Conservation (phyloP, 2,329 filamentous ascomycete genomes). For the Aphanoascus verrucosus region DNA sequence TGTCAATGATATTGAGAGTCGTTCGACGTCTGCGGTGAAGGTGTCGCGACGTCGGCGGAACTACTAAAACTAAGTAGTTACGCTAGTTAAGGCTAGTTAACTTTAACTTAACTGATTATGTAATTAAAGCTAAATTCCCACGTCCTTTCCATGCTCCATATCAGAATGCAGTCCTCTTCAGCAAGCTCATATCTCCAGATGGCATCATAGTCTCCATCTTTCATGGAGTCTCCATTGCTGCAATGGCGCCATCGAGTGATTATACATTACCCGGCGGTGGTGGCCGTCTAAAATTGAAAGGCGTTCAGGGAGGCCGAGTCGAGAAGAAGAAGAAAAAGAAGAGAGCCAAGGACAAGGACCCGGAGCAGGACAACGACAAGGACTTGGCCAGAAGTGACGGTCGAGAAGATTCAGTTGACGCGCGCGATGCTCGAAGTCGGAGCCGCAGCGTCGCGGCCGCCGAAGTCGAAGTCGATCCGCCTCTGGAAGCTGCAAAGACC, state of each 20-base stretch:
- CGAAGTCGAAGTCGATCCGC: constrained; percentile 23
- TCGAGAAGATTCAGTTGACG: background rate
- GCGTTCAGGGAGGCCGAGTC: constrained; percentile 43
- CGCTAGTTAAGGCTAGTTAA: too few relatives aligned
- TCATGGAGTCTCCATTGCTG: background rate
- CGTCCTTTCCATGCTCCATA: too few relatives aligned
- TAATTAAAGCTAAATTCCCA: background rate
- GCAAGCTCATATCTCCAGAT: too few relatives aligned
- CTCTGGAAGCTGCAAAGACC: constrained; percentile 53
- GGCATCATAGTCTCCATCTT: background rate
- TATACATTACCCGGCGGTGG: constrained; percentile 40
- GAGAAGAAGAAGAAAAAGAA: constrained; percentile 20
- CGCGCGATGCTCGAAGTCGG: constrained; percentile 2
- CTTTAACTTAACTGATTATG: too few relatives aligned
- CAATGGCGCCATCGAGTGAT: constrained; percentile 13
- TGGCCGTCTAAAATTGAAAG: constrained; percentile 78
- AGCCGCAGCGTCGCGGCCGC: constrained; percentile 16
- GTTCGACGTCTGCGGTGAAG: too few relatives aligned
- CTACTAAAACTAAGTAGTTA: too few relatives aligned
- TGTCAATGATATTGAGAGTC: too few relatives aligned
- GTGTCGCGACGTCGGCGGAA: too few relatives aligned
- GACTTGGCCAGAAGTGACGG: background rate
- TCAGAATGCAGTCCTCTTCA: too few relatives aligned
- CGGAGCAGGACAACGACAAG: background rate
- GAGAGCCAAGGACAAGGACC: constrained; percentile 18